Base-by-base conservation (phyloP, 441 rosid species). In the Eruca vesicaria region DNA sequence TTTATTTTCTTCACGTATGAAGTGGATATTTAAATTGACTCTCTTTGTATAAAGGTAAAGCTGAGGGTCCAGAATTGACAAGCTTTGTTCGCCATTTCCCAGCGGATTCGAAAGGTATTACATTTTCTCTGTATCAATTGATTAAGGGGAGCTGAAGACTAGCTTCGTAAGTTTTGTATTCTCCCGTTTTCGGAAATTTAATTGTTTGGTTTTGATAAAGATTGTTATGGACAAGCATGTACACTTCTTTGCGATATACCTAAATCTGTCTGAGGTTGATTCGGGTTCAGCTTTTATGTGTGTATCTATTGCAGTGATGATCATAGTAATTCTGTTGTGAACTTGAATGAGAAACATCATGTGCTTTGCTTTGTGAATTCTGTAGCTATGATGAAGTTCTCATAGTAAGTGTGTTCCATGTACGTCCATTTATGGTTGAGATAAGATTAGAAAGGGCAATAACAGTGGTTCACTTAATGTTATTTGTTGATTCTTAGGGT, bases 31-130 rank as follows among this genome's bases (percentile, higher is more conserved):
- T 76, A 79, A 63, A 63, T 19, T 61, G 18, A 7, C 33, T 74
- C 20, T 53, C 38, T 66, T 19, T 78, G 16, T 63, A 33, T 74
- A 63, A 65, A 93, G 95, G 91, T 81, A 87, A 89, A 84, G 81
- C 66, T 79, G 92, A 84, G 50, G 97, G 95, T 76, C 96, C 95
- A 76, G 90, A 93, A 82, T 80, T 93, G 87, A 79, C 86, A 81
- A 91, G 97, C 84, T 96, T 96, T 82, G 82, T 96, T 71, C 84
- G 68, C 71, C 97, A 93, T 63, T 86, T 93, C 77, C 96, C 94
- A 62, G 69, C 80, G 64, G 75, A 84, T 83, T 64, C 86, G 63
- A 83, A 82, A 82, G 99, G 99, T 95, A 80, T 18, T 7, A 5
- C 52, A 31, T 56, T 72, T 53, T 68, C 76, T 68, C 9, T 73